Base-by-base conservation (phyloP, 2,329 filamentous ascomycete genomes). In the Xylaria digitata region DNA sequence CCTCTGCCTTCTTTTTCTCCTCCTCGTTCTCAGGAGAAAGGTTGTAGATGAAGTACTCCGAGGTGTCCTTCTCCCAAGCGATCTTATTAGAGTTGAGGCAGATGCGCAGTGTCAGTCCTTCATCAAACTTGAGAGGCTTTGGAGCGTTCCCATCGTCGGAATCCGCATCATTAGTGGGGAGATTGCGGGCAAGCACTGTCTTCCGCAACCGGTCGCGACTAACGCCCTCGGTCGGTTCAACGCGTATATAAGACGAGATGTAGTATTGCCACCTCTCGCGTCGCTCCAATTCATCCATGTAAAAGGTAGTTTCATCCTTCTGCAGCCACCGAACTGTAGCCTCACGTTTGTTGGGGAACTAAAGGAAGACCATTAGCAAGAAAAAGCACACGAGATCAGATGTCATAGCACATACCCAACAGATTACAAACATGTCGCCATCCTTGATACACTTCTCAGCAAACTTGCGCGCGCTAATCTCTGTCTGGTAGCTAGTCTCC, bases 371-470 rank as follows among this genome's bases (percentile, higher is more conserved):
- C 26, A 74, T 83, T 76, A 84, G 80, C 61, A 55, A 34, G 43
- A 50, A 55, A 60, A 57, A 61, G 50, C 57, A 46, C 8, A 63
- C 42, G 21, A 26, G 15, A 8, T 23, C 23, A 11, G 45, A 50
- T n/a, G 9, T 17, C 11, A 13, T 46, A 21, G 21, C 1, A 89
- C 93, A 86, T 89, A 97, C 95, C 84, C 91, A 98, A 77, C 90
- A 90, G 71, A 98, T 90, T 56, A 93, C 89, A 79, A 97, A 98
- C 70, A 97, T 88, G 75, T 98, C 95, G 17, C 91, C 92, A 70
- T 98, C 95, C 82, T 96, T 97, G 72, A 96, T 89, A 76, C 93
- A 90, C 80, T 96, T 96, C 80, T 97, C 94, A 0, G 96, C 94
- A 77, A 93, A 93, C 80, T 96, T 97, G 68, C 95, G 89, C 67